Base-by-base conservation (phyloP, 2,329 filamentous ascomycete species). In the Neofusicoccum cordaticola region DNA sequence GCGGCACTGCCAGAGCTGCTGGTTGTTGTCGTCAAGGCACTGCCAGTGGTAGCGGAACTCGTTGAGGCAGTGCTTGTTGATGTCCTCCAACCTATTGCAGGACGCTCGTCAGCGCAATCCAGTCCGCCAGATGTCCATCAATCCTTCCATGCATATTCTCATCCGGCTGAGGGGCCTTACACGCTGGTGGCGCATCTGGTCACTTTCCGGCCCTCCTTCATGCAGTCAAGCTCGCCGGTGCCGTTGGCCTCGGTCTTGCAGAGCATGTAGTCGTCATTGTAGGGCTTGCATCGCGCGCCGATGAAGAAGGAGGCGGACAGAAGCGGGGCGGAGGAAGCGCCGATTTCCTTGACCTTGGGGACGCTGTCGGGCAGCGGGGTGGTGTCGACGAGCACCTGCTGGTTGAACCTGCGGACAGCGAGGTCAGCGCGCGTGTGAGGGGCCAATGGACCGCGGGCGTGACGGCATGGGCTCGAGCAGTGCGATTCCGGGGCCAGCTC, bases 241-340 rank as follows among this genome's bases (percentile, higher is more conserved):
- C 95, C 95, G 68, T 91, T 90, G 73, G 92, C 89, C 82, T 97
- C 93, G 71, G 87, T 91, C 89, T 99, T 99, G 90, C 95, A 99
- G 84, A 96, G 91, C 94, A 99, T 99, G 83, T 90, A 99, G 82
- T 99, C 95, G 84, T 99, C 95, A 81, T 98, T 98, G 85, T 93
- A 99, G 65, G 91, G 84, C 78, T 87, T 90, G 88, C 95, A 99
- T 76, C 94, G 90, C 70, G 93, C 93, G 68, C 95, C 95, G 77
- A 99, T 99, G 80, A 98, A 99, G 86, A 91, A 99, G 61, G 92
- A 88, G 37, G 95, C 95, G 69, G 92, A 96, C 66, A 96, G 84
- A 50, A 99, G 86, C 63, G 95, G 95, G 44, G 93, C 95, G 65
- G 94, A 98, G 74, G 90, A 96, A 75, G 92, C 87, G 74, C 95